Evolutionary conservation across 768 basidiomycete genomes (phyloP).

Genomic region (Lactifluus hygrophoroides): DNA sequence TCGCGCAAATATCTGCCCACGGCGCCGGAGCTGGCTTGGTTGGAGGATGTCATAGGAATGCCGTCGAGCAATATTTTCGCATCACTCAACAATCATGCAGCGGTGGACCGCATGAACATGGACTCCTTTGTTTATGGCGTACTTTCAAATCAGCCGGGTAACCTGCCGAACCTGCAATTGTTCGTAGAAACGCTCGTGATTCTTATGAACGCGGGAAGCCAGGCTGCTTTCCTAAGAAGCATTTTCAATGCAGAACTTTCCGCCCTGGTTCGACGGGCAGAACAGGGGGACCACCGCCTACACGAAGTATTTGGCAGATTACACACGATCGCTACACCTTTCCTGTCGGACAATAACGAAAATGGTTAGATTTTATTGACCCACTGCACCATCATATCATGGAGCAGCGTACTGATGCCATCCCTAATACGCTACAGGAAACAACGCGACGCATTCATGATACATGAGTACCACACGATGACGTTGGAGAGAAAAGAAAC

Average conservation of each 20-base stretch:
- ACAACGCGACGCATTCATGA: too few species aligned
- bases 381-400: too few species aligned
- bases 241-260: background rate
- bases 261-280: background rate
- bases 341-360: too few species aligned
- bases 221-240: background rate
- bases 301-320: background rate
- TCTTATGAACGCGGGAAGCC: background rate
- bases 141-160: background rate
- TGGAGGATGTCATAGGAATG: background rate
- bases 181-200: constrained; percentile 2
- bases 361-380: too few species aligned
- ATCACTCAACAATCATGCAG: background rate
- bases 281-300: background rate
- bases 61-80: background rate
- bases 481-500: too few species aligned
- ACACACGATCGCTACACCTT: background rate
- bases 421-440: too few species aligned
- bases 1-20: background rate
- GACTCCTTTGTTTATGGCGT: background rate
- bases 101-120: background rate
- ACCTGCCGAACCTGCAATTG: background rate
- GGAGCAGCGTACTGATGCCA: too few species aligned
- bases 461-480: too few species aligned
- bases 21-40: background rate